phyloP scores from a whole-genome alignment of 257 asterid genomes.

The Sherardia arvensis region DNA sequence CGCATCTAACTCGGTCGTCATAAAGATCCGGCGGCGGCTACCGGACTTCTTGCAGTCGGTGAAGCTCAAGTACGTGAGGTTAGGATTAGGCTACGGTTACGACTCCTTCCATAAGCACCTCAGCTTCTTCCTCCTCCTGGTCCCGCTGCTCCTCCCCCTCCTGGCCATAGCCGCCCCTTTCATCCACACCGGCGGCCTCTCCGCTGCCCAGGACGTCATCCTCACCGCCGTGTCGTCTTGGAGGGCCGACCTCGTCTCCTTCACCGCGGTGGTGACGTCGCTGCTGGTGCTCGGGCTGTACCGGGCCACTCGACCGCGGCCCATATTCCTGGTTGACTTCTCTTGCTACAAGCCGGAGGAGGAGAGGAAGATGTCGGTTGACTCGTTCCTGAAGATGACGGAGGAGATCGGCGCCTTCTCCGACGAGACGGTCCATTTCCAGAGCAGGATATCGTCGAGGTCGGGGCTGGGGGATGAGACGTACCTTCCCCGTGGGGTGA shows the following conservation, averaged over 20 bases:
- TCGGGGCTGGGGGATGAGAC: slow-evolving; percentile 43
- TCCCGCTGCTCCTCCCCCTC: slow-evolving; percentile 22
- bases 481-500: slow-evolving; percentile 26
- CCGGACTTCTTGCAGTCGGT: slow-evolving; percentile 42
- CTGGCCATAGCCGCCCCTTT: slow-evolving; percentile 19
- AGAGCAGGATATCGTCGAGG: slow-evolving; percentile 18
- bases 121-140: slow-evolving; percentile 21
- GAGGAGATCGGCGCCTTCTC: slow-evolving; percentile 21
- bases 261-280: slow-evolving; percentile 3
- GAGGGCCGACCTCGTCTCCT: not conserved
- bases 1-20: slow-evolving; percentile 32
- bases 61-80: slow-evolving; percentile 47
- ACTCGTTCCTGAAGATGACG: slow-evolving; percentile 28
- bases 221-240: not conserved
- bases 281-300: slow-evolving; percentile 39
- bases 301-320: slow-evolving; percentile 35
- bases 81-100: slow-evolving; percentile 73
- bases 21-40: slow-evolving; percentile 28
- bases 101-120: slow-evolving; percentile 34
- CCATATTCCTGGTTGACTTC: slow-evolving; percentile 40
- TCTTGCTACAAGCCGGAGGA: slow-evolving; percentile 49
- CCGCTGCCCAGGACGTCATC: not conserved
- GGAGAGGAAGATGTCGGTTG: slow-evolving; percentile 26
- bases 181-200: slow-evolving; percentile 22
- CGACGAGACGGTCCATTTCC: slow-evolving; percentile 19